Evolutionary conservation across 129 eudicot species (phyloP).

Genomic region (Logfia minima): DNA sequence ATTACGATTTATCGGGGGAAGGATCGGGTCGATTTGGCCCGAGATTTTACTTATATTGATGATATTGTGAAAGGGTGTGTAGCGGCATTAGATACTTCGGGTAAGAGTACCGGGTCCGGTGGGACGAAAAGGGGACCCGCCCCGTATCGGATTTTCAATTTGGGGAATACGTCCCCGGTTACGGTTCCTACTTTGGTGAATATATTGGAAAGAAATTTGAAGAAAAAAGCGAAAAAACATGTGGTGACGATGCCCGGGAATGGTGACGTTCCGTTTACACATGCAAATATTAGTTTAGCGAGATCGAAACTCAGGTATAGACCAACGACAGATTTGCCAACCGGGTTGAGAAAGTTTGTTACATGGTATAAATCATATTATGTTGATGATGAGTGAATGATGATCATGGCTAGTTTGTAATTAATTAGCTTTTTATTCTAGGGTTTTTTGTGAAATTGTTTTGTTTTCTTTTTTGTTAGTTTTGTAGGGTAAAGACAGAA

Average conservation of each 20-base stretch:
- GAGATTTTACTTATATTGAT: constrained; percentile 63
- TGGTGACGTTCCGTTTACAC: constrained; percentile 73
- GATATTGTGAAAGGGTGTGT: constrained; percentile 67
- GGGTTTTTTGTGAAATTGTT: not conserved
- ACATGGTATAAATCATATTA: constrained; percentile 61
- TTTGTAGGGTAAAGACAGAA: not conserved
- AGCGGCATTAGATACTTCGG: constrained; percentile 53
- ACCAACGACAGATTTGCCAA: constrained; percentile 63
- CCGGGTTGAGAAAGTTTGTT: constrained; percentile 70
- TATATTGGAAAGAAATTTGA: constrained; percentile 62
- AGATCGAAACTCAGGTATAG: constrained; percentile 57
- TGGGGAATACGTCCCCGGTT: constrained; percentile 71
- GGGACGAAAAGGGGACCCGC: constrained; percentile 57
- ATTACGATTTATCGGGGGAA: constrained; percentile 54
- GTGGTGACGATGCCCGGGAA: constrained; percentile 59
- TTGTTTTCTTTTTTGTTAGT: constrained; percentile 5
- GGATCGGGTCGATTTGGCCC: constrained; percentile 55
- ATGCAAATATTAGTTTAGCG: constrained; percentile 69
- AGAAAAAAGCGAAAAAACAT: constrained; percentile 52
- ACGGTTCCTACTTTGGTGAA: constrained; percentile 58
- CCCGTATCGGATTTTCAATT: constrained; percentile 55
- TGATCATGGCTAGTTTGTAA: constrained; percentile 37
- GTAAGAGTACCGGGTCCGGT: constrained; percentile 65
- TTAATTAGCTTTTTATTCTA: constrained; percentile 22
- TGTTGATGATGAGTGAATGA: constrained; percentile 46